Evolutionary conservation across 75 land plant species (phyloP), one percentile per base, ranked within the genome.

Genomic region (Isoetes taiwanensis): DNA sequence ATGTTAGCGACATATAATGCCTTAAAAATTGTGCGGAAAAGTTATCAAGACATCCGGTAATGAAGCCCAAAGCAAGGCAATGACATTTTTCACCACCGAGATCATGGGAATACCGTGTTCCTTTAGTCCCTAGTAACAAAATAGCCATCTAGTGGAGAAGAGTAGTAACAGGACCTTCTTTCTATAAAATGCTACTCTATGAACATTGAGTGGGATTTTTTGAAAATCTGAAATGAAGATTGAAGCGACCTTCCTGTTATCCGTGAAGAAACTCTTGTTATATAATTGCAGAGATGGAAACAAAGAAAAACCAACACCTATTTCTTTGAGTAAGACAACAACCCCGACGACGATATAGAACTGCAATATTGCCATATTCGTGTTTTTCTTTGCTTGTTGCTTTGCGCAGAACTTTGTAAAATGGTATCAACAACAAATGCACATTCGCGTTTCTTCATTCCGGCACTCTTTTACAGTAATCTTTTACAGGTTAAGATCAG

Each of bases 261-360:
- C 98, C 87, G 71, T 24, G 56, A 34, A 3, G 53, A 52, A 26
- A 64, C 17, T 21, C 20, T 33, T 41, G 26, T 12, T 27, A 9
- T 3, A 41, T 9, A 23, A 14, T 52, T 17, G 29, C 56, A 48
- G 34, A 17, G 32, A 39, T n/a, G 12, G 30, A 29, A 8, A 20
- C n/a, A n/a, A n/a, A n/a, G n/a, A n/a, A n/a, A n/a, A n/a, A n/a
- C n/a, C n/a, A n/a, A n/a, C n/a, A n/a, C n/a, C n/a, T n/a, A n/a
- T n/a, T n/a, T n/a, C n/a, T n/a, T n/a, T n/a, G n/a, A n/a, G n/a
- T n/a, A n/a, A n/a, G n/a, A n/a, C n/a, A n/a, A n/a, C n/a, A n/a
- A 84, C 81, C 98, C 85, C 87, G 98, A 46, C 95, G 80, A 43
- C 98, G 72, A 58, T 93, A 93, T 23, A 93, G 76, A 30, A 93